A percentile compares a stretch with the other conserved stretches of the same genome.
phyloP scores from a whole-genome alignment of 2,329 filamentous ascomycete genomes.

The Aspergillus uvarum region DNA sequence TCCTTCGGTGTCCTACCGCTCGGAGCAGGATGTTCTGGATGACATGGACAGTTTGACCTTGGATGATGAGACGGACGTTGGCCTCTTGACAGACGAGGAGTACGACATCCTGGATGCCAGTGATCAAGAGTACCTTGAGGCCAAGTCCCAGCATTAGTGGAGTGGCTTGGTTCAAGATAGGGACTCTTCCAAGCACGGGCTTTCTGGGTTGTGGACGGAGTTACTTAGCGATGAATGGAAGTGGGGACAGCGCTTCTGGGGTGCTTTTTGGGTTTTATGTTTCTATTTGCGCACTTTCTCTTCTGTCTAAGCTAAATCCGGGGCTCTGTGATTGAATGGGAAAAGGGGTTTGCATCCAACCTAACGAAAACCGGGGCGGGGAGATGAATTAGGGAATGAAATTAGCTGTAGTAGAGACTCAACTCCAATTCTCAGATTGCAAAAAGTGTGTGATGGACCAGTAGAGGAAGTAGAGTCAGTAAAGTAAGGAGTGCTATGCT shows the following conservation, averaged over 20 bases:
- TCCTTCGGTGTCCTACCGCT: slow-evolving; percentile 42
- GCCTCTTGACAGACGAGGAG: slow-evolving; percentile 94
- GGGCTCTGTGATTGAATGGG: background rate
- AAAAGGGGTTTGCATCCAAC: background rate
- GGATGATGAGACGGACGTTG: slow-evolving; percentile 56
- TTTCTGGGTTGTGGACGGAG: slow-evolving; percentile 2
- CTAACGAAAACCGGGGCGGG: background rate
- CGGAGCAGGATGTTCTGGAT: slow-evolving; percentile 52
- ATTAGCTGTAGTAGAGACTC: background rate
- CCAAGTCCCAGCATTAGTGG: slow-evolving; percentile 27
- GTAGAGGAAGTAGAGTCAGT: no score
- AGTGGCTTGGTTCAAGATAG: background rate
- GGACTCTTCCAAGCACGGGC: background rate
- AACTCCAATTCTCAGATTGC: background rate
- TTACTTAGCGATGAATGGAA: slow-evolving; percentile 9
- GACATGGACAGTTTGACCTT: slow-evolving; percentile 60
- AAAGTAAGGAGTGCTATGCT: no score
- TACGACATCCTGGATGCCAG: slow-evolving; percentile 96
- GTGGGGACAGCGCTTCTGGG: background rate
- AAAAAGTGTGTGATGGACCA: no score
- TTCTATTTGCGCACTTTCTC: background rate
- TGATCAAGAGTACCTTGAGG: slow-evolving; percentile 75
- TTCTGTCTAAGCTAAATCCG: background rate
- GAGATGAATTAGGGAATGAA: background rate
- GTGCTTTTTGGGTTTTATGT: background rate